phyloP scores from a whole-genome alignment of 257 asterid genomes.

The Euphrasia confusa region DNA sequence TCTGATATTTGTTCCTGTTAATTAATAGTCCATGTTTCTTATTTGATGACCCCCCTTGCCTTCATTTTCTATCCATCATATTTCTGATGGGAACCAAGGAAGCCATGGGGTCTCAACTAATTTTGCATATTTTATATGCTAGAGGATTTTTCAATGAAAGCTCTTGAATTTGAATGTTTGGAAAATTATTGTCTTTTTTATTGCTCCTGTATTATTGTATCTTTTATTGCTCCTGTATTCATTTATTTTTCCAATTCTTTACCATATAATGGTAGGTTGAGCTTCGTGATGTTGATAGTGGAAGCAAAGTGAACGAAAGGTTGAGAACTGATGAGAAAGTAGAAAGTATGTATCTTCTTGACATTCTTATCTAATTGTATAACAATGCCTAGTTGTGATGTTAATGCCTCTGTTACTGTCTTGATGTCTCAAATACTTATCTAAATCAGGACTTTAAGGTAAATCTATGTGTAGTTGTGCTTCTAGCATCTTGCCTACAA shows the following conservation, averaged over 20 bases:
- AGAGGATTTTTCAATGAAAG: constrained; percentile 16
- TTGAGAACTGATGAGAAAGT: constrained; percentile 84
- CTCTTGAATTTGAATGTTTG: constrained; percentile 14
- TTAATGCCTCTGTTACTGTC: constrained; percentile 8
- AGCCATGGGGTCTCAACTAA: not conserved
- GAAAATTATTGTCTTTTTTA: constrained; percentile 9
- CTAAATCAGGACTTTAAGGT: constrained; percentile 6
- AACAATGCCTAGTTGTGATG: constrained; percentile 15
- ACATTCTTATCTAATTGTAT: constrained; percentile 17
- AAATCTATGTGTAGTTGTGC: constrained; percentile 4
- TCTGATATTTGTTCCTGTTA: constrained; percentile 7
- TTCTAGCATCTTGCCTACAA: constrained; percentile 5
- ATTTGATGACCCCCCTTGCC: not conserved
- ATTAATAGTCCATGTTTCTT: not conserved
- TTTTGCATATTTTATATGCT: constrained; percentile 1
- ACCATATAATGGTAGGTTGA: constrained; percentile 63
- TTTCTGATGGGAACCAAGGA: constrained; percentile 7
- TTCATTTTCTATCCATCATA: constrained; percentile 1
- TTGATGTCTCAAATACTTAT: constrained; percentile 18
- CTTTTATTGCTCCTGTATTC: constrained; percentile 4
- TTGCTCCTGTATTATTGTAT: constrained; percentile 1
- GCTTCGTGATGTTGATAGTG: constrained; percentile 92
- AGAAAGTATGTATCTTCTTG: constrained; percentile 58
- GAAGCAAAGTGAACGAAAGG: constrained; percentile 84
- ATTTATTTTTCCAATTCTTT: constrained; percentile 17